Evolutionary conservation across 805 yeast species (phyloP), one percentile per base, ranked within the genome.

Genomic region (Candida lessepsii): DNA sequence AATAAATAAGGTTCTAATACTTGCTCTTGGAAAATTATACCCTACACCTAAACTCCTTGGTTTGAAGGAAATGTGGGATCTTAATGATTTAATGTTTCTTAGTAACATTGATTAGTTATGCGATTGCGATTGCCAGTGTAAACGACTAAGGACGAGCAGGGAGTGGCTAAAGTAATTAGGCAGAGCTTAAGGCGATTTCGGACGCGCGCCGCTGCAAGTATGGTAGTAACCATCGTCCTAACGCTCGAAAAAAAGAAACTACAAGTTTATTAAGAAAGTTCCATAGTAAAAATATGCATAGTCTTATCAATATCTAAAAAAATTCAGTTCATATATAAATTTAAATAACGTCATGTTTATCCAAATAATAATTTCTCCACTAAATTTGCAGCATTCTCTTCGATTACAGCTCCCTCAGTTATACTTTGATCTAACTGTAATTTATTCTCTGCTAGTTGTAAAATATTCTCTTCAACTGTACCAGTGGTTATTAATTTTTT

Each of bases 401-500:
- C 85, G 23, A 71, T 51, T 52, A 50, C 67, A 18, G 68, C 70
- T 21, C 66, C 71, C 47, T 60, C 60, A 65, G 80, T 67, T 65
- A 80, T 71, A n/a, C 73, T 62, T 37, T 67, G 73, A 62, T 93
- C 99, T 44, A 93, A 72, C 43, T 89, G 96, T 42, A 93, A 73
- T 62, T 93, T 93, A 54, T 91, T 87, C 54, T 86, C 86, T 0
- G 97, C 98, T 54, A 93, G 65, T 52, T 80, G 81, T 45, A 83
- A 71, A 51, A 93, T 90, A 51, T 85, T 88, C 61, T 91, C 97
- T 52, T 93, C 99, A 28, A 93, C 84, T 1, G 96, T 80, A 41
- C 79, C 73, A 47, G 73, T 75, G 8, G 85, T 76, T 38, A 93
- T 80, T 45, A 93, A 64, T 41, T 95, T 78, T 29, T 78, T 74